Conservation (phyloP, 2,329 filamentous ascomycete genomes). For the Apiospora marii region DNA sequence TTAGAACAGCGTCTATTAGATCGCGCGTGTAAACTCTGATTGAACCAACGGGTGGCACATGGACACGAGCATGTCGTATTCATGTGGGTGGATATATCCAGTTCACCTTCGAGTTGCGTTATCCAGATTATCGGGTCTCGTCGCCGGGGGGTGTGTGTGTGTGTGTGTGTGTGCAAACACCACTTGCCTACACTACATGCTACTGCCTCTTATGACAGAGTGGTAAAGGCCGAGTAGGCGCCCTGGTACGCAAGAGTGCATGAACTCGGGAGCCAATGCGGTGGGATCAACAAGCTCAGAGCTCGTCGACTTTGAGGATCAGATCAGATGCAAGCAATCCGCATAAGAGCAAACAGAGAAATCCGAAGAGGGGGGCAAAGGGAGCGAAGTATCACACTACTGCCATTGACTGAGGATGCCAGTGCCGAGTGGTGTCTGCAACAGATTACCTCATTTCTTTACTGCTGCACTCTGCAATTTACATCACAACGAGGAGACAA, state of each 20-base stretch:
- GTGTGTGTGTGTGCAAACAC: not conserved
- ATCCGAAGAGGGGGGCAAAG: not conserved
- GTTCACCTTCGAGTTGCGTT: not conserved
- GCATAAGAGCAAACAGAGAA: not conserved
- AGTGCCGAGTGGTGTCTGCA: not conserved
- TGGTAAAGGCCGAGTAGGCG: not conserved
- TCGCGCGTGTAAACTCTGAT: conserved; percentile 19
- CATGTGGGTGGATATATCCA: conserved; percentile 8
- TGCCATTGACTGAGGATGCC: not conserved
- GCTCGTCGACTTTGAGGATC: not conserved
- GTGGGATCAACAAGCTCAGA: conserved; percentile 8
- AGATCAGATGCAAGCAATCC: not conserved
- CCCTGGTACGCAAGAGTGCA: conserved; percentile 1
- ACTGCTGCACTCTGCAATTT: not conserved
- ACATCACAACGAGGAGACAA: not conserved
- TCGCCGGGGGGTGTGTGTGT: not conserved
- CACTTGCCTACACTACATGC: not conserved
- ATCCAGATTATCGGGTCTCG: conserved; percentile 19
- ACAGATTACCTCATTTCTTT: conserved; percentile 11
- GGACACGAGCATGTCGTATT: conserved; percentile 1
- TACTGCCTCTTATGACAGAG: not conserved
- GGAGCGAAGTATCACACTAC: not conserved
- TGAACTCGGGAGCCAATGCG: not conserved
- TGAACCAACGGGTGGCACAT: conserved; percentile 18
- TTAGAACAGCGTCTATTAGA: conserved; percentile 17